Base-by-base conservation (phyloP, 176 grass and related monocot species). In the Rhynchospora pubera region DNA sequence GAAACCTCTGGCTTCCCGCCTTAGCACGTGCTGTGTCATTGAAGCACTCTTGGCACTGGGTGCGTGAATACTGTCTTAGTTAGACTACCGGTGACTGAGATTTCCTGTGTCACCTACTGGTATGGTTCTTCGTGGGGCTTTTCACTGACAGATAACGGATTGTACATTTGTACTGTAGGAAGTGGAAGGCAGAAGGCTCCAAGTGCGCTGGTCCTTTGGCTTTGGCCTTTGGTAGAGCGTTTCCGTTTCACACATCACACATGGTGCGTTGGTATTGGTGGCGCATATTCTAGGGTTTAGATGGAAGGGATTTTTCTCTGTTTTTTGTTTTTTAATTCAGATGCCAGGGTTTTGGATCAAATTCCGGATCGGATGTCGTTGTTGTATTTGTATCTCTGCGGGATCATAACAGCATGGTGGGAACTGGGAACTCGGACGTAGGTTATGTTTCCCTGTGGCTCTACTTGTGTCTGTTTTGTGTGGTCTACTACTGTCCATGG, bases 1-100 rank as follows among this genome's bases (percentile, higher is more conserved):
- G 52, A 59, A 80, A 43, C 24, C 39, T 71, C 16, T 46, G 34
- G 67, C 32, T 61, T 64, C 61, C 43, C 79, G 79, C 79, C 79
- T 52, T 28, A 81, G 57, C 79, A 81, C 39, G 44, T 81, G 79
- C 60, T 81, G 52, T 64, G 58, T 81, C 58, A 65, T 60, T 63
- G 79, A 50, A 63, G 21, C 79, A 65, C 42, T 63, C 46, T 51
- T 65, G 42, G 71, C 71, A 16, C 71, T 75, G 21, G 48, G 47
- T 75, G 44, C 71, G 47, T 75, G 46, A 22, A 24, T 51, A 13
- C 6, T 7, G n/a, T 7, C 48, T 9, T 51, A 51, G 48, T 16
- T 19, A 26, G 19, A 51, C 19, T 21, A 50, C 21, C 47, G 14
- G 22, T 26, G 19, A 51, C 48, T 11, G 4, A 7, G 71, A 52